Evolutionary conservation across 345 rosid genomes (phyloP).

Genomic region (Aethionema arabicum): DNA sequence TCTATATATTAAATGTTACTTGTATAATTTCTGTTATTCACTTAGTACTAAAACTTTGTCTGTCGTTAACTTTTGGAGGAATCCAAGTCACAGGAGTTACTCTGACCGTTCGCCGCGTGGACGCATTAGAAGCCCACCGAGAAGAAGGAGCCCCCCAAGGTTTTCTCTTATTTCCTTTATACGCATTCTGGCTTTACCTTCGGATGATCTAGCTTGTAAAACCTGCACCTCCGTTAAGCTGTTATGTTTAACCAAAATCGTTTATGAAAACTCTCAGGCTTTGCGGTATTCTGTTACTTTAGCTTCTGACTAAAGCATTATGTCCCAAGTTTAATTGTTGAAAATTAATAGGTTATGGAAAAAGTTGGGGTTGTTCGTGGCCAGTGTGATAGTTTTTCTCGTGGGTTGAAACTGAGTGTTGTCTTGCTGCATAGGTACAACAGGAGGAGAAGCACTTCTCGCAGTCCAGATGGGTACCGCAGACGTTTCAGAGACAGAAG

Average conservation of each 20-base stretch:
- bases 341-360: background rate
- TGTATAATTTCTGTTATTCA: background rate
- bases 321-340: conserved; percentile 1
- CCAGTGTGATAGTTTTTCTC: background rate
- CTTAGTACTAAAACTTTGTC: conserved; percentile 17
- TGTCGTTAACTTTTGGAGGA: conserved; percentile 40
- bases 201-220: conserved; percentile 13
- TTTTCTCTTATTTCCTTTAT: conserved; percentile 37
- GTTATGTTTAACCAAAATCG: too few relatives aligned
- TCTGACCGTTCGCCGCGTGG: conserved; percentile 51
- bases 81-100: conserved; percentile 56
- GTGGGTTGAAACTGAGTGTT: conserved; percentile 6
- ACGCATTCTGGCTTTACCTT: background rate
- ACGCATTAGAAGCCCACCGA: conserved; percentile 66
- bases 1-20: conserved; percentile 4
- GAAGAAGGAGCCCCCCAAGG: conserved; percentile 87
- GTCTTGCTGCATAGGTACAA: conserved; percentile 44
- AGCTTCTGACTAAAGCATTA: background rate
- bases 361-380: background rate
- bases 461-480: conserved; percentile 54
- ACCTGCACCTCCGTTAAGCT: background rate
- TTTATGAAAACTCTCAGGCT: background rate
- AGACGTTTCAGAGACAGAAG: conserved; percentile 51
- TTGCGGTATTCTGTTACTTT: background rate
- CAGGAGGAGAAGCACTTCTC: conserved; percentile 53